A percentile compares a stretch with the other conserved stretches of the same genome.
Evolutionary conservation across 441 rosid species (phyloP).

Genomic region (Erysimum cheiri): DNA sequence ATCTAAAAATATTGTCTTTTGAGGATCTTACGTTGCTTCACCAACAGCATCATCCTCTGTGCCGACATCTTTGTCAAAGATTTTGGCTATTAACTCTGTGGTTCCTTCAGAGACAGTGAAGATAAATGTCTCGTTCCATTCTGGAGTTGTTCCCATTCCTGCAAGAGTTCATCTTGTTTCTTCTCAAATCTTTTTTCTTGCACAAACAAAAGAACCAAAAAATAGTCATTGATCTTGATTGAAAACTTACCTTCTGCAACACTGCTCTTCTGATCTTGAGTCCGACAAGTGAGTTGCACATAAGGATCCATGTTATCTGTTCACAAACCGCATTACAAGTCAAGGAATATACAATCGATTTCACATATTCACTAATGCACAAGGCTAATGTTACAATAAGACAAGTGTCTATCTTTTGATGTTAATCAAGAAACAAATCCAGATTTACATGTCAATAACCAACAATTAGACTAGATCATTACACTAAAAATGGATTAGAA

Average conservation of each 20-base stretch:
- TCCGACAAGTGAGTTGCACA: constrained; percentile 63
- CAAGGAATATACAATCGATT: constrained; percentile 18
- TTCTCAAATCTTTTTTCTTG: background rate
- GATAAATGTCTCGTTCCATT: constrained; percentile 84
- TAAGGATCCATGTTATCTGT: constrained; percentile 74
- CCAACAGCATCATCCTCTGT: constrained; percentile 67
- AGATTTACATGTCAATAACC: constrained; percentile 26
- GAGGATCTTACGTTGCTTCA: constrained; percentile 58
- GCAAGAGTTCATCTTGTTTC: constrained; percentile 28
- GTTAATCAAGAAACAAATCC: constrained; percentile 9
- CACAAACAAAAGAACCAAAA: background rate
- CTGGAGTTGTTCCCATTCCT: constrained; percentile 67
- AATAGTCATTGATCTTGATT: constrained; percentile 19
- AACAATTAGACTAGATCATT: constrained; percentile 7
- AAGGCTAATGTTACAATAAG: background rate
- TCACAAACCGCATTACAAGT: background rate
- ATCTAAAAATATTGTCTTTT: background rate
- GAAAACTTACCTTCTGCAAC: constrained; percentile 61
- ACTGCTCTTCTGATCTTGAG: constrained; percentile 77
- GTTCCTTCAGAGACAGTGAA: constrained; percentile 61
- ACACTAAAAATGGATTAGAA: constrained; percentile 1
- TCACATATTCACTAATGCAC: background rate
- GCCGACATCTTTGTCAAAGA: constrained; percentile 62
- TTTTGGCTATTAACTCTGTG: constrained; percentile 54
- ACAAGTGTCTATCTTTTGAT: background rate